Evolutionary conservation across 495 filamentous ascomycete species (phyloP).

Genomic region (Durotheca rogersii): DNA sequence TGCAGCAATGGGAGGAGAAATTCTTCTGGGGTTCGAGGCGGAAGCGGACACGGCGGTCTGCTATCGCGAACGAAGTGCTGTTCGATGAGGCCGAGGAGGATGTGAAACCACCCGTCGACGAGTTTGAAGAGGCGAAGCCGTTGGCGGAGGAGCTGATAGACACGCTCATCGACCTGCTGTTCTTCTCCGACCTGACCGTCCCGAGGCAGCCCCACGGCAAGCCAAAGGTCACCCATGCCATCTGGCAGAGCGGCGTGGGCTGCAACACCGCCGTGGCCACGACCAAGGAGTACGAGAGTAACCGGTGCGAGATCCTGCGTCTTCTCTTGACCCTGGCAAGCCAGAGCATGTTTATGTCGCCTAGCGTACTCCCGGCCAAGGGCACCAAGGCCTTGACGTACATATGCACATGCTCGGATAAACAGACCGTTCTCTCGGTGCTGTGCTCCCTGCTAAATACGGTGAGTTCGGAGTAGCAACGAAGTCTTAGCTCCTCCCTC

Average conservation of each 20-base stretch:
- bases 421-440: conserved; percentile 84
- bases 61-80: conserved; percentile 66
- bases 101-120: conserved; percentile 51
- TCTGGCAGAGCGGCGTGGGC: conserved; percentile 97
- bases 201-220: conserved; percentile 65
- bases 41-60: conserved; percentile 57
- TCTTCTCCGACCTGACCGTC: conserved; percentile 87
- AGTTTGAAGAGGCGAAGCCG: conserved; percentile 81
- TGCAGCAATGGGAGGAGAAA: conserved; percentile 84
- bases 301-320: conserved; percentile 85
- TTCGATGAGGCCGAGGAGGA: conserved; percentile 74
- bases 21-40: conserved; percentile 87
- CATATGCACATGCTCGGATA: conserved; percentile 79
- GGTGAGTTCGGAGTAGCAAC: conserved; percentile 51
- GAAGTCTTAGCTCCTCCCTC: not conserved
- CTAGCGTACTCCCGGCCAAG: conserved; percentile 78
- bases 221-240: conserved; percentile 84
- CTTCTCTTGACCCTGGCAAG: conserved; percentile 82
- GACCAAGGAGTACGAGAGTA: conserved; percentile 86
- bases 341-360: conserved; percentile 90
- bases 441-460: conserved; percentile 95
- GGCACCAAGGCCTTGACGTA: conserved; percentile 88
- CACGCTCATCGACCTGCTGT: conserved; percentile 83
- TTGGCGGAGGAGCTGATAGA: conserved; percentile 94
- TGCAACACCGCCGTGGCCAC: conserved; percentile 88